Percentiles rank a stretch among this genome's conserved stretches.
Evolutionary conservation across 306 rosid genomes (phyloP).

Genomic region (Sicyos edulis): DNA sequence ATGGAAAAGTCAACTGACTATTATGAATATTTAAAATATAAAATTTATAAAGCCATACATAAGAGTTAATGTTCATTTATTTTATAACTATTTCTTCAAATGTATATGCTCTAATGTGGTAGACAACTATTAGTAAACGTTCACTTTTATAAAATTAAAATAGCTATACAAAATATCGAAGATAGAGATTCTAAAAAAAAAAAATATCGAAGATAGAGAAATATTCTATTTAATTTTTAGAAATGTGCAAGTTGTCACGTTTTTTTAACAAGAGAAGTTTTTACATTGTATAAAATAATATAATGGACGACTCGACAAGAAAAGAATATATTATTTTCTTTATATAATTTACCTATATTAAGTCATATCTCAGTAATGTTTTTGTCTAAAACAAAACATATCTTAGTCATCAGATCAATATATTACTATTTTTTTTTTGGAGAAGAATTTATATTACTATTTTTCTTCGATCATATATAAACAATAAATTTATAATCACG

Average conservation of each 20-base stretch:
- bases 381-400: too few species aligned
- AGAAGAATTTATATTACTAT: too few species aligned
- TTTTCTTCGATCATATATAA: background rate
- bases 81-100: too few species aligned
- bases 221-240: background rate
- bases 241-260: conserved; percentile 1
- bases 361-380: too few species aligned
- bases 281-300: background rate
- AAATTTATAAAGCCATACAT: too few species aligned
- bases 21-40: too few species aligned
- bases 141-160: background rate
- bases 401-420: background rate
- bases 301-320: background rate
- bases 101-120: background rate
- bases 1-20: too few species aligned
- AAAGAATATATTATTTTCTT: background rate
- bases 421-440: too few species aligned
- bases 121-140: background rate
- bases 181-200: too few species aligned
- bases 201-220: too few species aligned
- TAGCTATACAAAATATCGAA: background rate
- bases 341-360: too few species aligned
- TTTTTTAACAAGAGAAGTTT: background rate
- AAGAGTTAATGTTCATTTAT: too few species aligned
- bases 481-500: background rate